Conservation (phyloP, 2,329 filamentous ascomycete genomes). For the Trichoderma arundinaceum region DNA sequence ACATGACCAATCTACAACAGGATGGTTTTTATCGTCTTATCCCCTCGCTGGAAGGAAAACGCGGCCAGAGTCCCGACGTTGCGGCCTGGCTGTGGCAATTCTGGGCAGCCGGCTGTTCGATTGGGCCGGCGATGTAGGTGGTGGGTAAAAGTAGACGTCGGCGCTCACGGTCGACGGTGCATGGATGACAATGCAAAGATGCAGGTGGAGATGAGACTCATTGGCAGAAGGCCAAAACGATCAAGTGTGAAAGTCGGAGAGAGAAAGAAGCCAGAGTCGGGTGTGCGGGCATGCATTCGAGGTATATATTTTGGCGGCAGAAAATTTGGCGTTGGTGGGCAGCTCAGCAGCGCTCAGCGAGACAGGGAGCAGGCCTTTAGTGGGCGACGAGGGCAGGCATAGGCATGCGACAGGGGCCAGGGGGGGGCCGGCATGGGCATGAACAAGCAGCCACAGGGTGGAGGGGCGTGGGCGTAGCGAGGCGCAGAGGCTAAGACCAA, state of each 20-base stretch:
- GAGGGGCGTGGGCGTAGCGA: slow-evolving; percentile 8
- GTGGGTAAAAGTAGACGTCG: slow-evolving; percentile 33
- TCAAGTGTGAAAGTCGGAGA: slow-evolving; percentile 38
- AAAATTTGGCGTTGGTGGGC: slow-evolving; percentile 38
- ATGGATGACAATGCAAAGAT: not conserved
- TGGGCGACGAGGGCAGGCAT: slow-evolving; percentile 34
- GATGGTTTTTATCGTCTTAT: slow-evolving; percentile 30
- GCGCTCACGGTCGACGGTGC: slow-evolving; percentile 39
- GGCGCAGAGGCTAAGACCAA: no score
- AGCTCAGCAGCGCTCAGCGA: slow-evolving; percentile 34
- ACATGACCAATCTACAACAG: slow-evolving; percentile 53
- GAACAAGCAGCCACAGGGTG: slow-evolving; percentile 3
- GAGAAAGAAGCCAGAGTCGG: slow-evolving; percentile 14
- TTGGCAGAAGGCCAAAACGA: slow-evolving; percentile 49
- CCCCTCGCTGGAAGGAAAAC: slow-evolving; percentile 34
- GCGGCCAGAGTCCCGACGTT: slow-evolving; percentile 41
- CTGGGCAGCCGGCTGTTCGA: no score
- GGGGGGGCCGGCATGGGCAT: no score
- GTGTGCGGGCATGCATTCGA: slow-evolving; percentile 40
- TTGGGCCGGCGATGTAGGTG: slow-evolving; percentile 37
- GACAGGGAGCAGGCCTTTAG: slow-evolving; percentile 24
- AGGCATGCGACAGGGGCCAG: slow-evolving; percentile 39
- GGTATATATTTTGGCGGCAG: slow-evolving; percentile 44
- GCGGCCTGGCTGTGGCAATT: slow-evolving; percentile 39
- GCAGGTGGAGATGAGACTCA: slow-evolving; percentile 36